Evolutionary conservation across 2,329 filamentous ascomycete species (phyloP), one percentile per base, ranked within the genome.

Genomic region (Scorias spongiosa): DNA sequence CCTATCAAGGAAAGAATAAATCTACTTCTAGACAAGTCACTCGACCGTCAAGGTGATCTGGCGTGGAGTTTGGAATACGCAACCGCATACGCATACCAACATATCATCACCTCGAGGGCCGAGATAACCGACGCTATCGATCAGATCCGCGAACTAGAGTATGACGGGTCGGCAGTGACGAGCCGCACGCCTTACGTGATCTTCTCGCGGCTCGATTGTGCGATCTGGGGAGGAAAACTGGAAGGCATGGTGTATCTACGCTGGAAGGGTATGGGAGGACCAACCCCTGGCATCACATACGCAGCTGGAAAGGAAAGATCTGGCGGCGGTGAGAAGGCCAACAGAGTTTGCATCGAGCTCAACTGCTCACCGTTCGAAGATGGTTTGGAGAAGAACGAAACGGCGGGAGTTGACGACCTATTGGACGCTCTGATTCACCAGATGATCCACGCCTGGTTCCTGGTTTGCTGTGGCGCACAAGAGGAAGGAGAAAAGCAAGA

Each of bases 401-500:
- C 11, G 14, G 38, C 12, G 3, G 11, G 20, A 11, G 51, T 61
- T 4, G 55, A 59, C 40, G 55, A 63, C 10, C 51, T 65, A 20
- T 47, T 66, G 11, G 62, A 60, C 12, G 54, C 50, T 5, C 48
- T 66, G 36, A 59, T 68, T 5, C 65, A 68, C 44, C 65, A 68
- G 39, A 67, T 67, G 65, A 65, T 67, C 30, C 65, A 68, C 41
- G 64, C 64, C 11, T 68, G 62, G 50, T 64, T 67, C 44, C 54
- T 67, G 2, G 54, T 66, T n/a, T 60, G 61, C 42, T 67, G 65
- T 41, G 63, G 62, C 8, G 55, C 57, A 2, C 57, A 61, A 43
- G 49, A 55, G 11, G 56, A 57, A 29, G 54, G 55, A 5, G 52
- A 51, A 1, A 54, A 46, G 18, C 46, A 47, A 29, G 64, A 65